Percentiles rank a stretch among this genome's conserved stretches.
phyloP scores from a whole-genome alignment of 2,329 filamentous ascomycete species.

The Nemania diffusa region DNA sequence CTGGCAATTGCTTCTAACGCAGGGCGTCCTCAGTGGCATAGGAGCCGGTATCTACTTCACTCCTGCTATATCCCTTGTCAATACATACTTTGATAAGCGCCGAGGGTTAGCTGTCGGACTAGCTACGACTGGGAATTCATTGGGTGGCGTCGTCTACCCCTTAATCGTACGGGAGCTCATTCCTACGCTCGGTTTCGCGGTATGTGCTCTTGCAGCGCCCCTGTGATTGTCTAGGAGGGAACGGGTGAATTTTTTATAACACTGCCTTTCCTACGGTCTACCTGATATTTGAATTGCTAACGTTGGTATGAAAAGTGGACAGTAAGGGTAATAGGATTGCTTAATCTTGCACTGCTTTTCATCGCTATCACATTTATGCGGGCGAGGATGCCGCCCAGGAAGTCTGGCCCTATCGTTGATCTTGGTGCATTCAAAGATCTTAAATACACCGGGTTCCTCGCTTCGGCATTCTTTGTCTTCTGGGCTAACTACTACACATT shows the following conservation, averaged over 20 bases:
- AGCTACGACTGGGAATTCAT: slow-evolving; percentile 66
- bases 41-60: slow-evolving; percentile 68
- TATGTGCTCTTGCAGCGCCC: slow-evolving; percentile 10
- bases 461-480: slow-evolving; percentile 52
- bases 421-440: slow-evolving; percentile 46
- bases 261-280: too few relatives aligned
- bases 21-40: slow-evolving; percentile 60
- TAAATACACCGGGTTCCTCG: slow-evolving; percentile 50
- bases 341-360: slow-evolving; percentile 86
- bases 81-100: slow-evolving; percentile 69
- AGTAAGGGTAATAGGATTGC: slow-evolving; percentile 48
- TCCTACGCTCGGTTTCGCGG: slow-evolving; percentile 47
- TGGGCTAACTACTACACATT: slow-evolving; percentile 58
- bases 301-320: slow-evolving; percentile 41
- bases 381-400: slow-evolving; percentile 48
- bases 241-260: too few relatives aligned
- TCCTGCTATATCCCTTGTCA: slow-evolving; percentile 67
- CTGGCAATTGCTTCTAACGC: slow-evolving; percentile 61
- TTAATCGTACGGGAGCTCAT: slow-evolving; percentile 49
- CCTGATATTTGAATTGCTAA: slow-evolving; percentile 9
- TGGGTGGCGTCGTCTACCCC: slow-evolving; percentile 66
- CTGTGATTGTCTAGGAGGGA: background rate
- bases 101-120: slow-evolving; percentile 68
- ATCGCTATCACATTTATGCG: slow-evolving; percentile 62
- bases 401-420: slow-evolving; percentile 48